Conservation (phyloP, 1,139 yeast species). For the Zygoascus meyerae region DNA sequence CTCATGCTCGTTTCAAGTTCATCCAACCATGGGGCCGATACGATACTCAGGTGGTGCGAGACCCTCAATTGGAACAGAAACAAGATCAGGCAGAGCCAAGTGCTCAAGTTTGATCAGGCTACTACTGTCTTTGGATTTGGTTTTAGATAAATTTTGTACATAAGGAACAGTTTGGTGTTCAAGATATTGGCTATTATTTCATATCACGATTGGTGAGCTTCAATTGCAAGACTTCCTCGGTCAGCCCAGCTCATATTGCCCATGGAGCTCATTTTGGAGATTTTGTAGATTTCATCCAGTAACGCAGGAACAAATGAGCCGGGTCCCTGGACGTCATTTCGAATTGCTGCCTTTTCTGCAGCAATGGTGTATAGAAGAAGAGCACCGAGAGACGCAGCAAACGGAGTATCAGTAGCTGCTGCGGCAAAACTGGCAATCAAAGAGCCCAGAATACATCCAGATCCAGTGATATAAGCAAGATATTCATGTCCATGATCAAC, state of each 20-base stretch:
- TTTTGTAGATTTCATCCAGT: constrained; percentile 40
- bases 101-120: no score
- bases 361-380: constrained; percentile 59
- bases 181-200: no score
- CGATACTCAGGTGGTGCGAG: constrained; percentile 49
- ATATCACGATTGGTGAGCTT: no score
- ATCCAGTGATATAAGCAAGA: constrained; percentile 77
- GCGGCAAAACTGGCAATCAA: constrained; percentile 51
- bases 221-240: no score
- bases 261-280: constrained; percentile 12
- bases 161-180: no score
- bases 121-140: no score
- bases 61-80: constrained; percentile 1
- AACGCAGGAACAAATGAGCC: constrained; percentile 48
- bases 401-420: constrained; percentile 28
- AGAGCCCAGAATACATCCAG: constrained; percentile 84
- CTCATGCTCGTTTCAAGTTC: constrained; percentile 80
- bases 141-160: no score
- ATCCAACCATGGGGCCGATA: constrained; percentile 82
- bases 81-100: no score
- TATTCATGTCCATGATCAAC: constrained; percentile 58
- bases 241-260: background rate
- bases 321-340: constrained; percentile 36
- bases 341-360: constrained; percentile 45
- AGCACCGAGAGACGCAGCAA: constrained; percentile 52